Conservation (phyloP, 2,329 filamentous ascomycete species). For the Sclerotinia sclerotiorum region DNA sequence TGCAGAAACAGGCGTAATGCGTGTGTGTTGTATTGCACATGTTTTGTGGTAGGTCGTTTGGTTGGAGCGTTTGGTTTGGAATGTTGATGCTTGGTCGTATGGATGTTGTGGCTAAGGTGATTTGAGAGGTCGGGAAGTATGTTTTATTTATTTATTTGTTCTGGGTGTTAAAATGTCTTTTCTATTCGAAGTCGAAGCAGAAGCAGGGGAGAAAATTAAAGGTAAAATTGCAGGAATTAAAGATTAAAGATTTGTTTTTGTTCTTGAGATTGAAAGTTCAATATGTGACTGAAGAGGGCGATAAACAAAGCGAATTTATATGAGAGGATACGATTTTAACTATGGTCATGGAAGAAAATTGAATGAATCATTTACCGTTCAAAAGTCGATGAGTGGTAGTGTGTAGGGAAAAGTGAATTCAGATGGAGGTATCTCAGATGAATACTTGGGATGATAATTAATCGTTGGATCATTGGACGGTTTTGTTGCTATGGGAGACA, state of each 20-base stretch:
- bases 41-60: neutral
- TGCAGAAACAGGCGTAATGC: conserved; percentile 3
- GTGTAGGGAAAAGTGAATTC: neutral
- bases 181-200: too few relatives aligned
- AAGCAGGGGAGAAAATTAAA: neutral
- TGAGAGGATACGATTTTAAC: too few relatives aligned
- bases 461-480: neutral
- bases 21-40: conserved; percentile 17
- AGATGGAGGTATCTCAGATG: neutral
- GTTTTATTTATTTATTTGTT: neutral
- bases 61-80: neutral
- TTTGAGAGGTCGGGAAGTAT: neutral
- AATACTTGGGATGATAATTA: neutral
- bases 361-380: neutral
- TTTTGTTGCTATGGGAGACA: neutral
- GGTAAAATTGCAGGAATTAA: neutral
- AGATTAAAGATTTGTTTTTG: neutral
- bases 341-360: neutral
- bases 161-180: neutral
- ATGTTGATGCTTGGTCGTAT: neutral
- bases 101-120: neutral
- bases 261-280: neutral
- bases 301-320: neutral
- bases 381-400: neutral
- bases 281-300: too few relatives aligned